Evolutionary conservation across 495 filamentous ascomycete genomes (phyloP).

Genomic region (Achaetomiella virescens): DNA sequence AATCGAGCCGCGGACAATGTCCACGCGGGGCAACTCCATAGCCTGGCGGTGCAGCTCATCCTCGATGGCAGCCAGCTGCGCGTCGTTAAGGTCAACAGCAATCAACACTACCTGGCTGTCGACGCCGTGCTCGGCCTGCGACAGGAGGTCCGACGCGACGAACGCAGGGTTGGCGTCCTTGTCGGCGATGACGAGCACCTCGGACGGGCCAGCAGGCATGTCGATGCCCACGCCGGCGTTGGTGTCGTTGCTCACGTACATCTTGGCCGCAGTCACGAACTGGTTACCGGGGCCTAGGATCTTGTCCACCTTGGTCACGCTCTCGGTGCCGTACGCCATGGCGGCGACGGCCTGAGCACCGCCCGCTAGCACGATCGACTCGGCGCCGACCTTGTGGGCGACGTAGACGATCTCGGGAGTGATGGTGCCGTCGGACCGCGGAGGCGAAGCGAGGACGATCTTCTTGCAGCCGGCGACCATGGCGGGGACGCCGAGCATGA

Average conservation of each 20-base stretch:
- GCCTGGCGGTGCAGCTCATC: constrained; percentile 87
- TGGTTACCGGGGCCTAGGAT: constrained; percentile 97
- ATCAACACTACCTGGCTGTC: constrained; percentile 95
- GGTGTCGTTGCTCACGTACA: constrained; percentile 94
- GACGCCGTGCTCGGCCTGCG: constrained; percentile 92
- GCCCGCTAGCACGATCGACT: constrained; percentile 90
- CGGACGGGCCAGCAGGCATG: constrained; percentile 96
- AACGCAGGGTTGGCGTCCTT: constrained; percentile 84
- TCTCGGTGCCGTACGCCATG: constrained; percentile 78
- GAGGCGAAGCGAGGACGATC: constrained; percentile 89
- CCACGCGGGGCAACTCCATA: constrained; percentile 77
- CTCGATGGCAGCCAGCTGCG: constrained; percentile 71
- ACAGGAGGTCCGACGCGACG: constrained; percentile 88
- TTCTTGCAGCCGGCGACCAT: constrained; percentile 96
- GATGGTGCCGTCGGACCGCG: constrained; percentile 79
- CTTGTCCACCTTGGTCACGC: constrained; percentile 94
- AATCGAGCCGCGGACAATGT: constrained; percentile 89
- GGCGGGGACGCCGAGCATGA: constrained; percentile 96
- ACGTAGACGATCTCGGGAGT: constrained; percentile 96
- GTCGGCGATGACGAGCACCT: constrained; percentile 96
- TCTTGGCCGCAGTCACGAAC: constrained; percentile 97
- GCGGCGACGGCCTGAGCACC: constrained; percentile 94
- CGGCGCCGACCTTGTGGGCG: constrained; percentile 94
- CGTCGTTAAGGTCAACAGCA: constrained; percentile 68
- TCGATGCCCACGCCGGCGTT: constrained; percentile 92